A percentile compares a stretch with the other conserved stretches of the same genome.
Conservation (phyloP, 306 rosid species). For the Coriaria nepalensis region DNA sequence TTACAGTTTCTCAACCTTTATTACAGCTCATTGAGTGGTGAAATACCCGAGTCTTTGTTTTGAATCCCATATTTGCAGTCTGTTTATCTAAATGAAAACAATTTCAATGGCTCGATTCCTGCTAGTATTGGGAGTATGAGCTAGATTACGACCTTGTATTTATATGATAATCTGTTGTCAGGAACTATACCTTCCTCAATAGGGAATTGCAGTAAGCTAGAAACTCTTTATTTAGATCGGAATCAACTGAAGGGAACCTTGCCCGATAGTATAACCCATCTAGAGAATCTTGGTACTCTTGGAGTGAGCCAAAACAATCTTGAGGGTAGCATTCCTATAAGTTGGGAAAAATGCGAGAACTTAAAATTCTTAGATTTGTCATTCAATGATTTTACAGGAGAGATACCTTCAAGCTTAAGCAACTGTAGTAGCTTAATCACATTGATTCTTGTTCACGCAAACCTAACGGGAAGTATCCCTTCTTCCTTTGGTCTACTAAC, state of each 20-base stretch:
- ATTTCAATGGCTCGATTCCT: slow-evolving; percentile 47
- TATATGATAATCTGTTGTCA: slow-evolving; percentile 26
- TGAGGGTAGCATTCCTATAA: slow-evolving; percentile 47
- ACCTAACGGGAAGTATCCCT: slow-evolving; percentile 53
- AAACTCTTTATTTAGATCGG: slow-evolving; percentile 19
- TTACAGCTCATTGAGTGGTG: slow-evolving; percentile 25
- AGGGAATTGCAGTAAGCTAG: slow-evolving; percentile 40
- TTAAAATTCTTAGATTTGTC: slow-evolving; percentile 40
- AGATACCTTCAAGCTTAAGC: slow-evolving; percentile 51
- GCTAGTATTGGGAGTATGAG: slow-evolving; percentile 35
- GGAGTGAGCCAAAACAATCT: slow-evolving; percentile 24
- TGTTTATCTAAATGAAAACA: slow-evolving; percentile 27
- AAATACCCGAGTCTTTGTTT: slow-evolving; percentile 39
- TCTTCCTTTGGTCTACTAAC: slow-evolving; percentile 44
- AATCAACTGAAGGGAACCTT: slow-evolving; percentile 40
- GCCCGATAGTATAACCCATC: slow-evolving; percentile 40
- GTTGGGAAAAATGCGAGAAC: slow-evolving; percentile 28
- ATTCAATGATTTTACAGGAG: slow-evolving; percentile 37
- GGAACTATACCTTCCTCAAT: slow-evolving; percentile 59
- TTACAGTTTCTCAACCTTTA: slow-evolving; percentile 21
- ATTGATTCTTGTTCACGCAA: slow-evolving; percentile 24
- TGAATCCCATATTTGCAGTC: slow-evolving; percentile 21
- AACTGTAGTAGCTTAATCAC: slow-evolving; percentile 32
- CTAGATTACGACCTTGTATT: slow-evolving; percentile 18
- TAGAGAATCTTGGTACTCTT: slow-evolving; percentile 24